Percentiles rank a stretch among this genome's conserved stretches.
Evolutionary conservation across 768 basidiomycete genomes (phyloP).

Genomic region (Amanita inopinata): DNA sequence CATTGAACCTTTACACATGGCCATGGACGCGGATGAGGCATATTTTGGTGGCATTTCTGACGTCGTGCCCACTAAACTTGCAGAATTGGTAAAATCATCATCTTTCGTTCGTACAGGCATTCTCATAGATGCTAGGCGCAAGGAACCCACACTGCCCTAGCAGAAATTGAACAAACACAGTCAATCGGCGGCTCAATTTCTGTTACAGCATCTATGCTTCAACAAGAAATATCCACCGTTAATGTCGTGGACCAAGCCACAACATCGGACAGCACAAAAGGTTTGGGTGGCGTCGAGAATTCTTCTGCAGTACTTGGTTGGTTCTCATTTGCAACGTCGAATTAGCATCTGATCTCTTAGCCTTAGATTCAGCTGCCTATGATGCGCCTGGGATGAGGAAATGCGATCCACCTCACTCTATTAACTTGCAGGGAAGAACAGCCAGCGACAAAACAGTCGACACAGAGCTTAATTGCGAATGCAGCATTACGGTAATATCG

Average conservation of each 20-base stretch:
- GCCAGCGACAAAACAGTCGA: neutral
- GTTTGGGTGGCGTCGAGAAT: too few species aligned
- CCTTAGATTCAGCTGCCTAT: too few species aligned
- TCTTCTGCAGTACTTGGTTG: too few species aligned
- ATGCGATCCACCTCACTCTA: too few species aligned
- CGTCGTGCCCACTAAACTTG: constrained; percentile 41
- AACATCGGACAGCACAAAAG: too few species aligned
- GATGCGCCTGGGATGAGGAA: too few species aligned
- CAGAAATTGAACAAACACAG: constrained; percentile 7
- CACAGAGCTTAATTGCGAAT: constrained; percentile 40
- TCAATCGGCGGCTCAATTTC: neutral
- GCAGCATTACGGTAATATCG: constrained; percentile 43
- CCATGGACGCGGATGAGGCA: constrained; percentile 28
- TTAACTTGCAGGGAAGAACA: too few species aligned
- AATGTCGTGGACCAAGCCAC: too few species aligned
- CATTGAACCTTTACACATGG: constrained; percentile 32
- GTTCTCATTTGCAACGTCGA: too few species aligned
- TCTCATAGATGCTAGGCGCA: neutral
- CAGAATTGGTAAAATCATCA: constrained; percentile 38
- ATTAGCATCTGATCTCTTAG: too few species aligned
- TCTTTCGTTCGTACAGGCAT: neutral
- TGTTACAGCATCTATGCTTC: neutral
- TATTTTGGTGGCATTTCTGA: constrained; percentile 44
- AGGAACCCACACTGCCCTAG: constrained; percentile 6
- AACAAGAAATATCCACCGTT: neutral